phyloP scores from a whole-genome alignment of 2,329 filamentous ascomycete species.

The Fusarium sp. region DNA sequence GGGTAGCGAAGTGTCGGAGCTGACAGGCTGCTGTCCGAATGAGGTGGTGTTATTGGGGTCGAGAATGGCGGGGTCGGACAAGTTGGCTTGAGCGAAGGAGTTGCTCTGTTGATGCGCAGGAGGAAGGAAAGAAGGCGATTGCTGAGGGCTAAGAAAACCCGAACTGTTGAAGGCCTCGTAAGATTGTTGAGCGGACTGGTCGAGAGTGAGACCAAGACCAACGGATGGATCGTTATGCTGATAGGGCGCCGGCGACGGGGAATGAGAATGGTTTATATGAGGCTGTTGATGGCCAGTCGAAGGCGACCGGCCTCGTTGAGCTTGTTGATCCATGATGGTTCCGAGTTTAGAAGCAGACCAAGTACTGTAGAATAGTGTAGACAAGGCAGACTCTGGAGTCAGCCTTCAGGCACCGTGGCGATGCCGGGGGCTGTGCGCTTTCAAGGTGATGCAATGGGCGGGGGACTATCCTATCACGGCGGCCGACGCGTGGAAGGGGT shows the following conservation, averaged over 20 bases:
- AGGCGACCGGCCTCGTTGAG: constrained; percentile 65
- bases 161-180: constrained; percentile 55
- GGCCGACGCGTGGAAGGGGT: constrained; percentile 44
- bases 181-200: constrained; percentile 55
- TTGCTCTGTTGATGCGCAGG: constrained; percentile 42
- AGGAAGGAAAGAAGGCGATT: constrained; percentile 48
- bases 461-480: constrained; percentile 43
- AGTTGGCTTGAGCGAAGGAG: constrained; percentile 44
- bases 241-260: constrained; percentile 68
- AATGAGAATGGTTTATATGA: constrained; percentile 76
- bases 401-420: constrained; percentile 56
- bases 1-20: constrained; percentile 50
- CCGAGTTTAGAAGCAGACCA: constrained; percentile 47
- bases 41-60: constrained; percentile 51
- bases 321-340: constrained; percentile 55
- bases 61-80: constrained; percentile 51
- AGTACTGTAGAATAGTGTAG: constrained; percentile 4
- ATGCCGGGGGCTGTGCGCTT: constrained; percentile 55
- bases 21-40: constrained; percentile 55
- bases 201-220: constrained; percentile 67
- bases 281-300: constrained; percentile 65
- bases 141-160: constrained; percentile 61
- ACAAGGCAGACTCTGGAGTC: constrained; percentile 58
- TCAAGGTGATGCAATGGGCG: constrained; percentile 44
- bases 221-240: constrained; percentile 58